phyloP scores from a whole-genome alignment of 2,329 filamentous ascomycete genomes.

The Colletotrichum gloeosporioides region DNA sequence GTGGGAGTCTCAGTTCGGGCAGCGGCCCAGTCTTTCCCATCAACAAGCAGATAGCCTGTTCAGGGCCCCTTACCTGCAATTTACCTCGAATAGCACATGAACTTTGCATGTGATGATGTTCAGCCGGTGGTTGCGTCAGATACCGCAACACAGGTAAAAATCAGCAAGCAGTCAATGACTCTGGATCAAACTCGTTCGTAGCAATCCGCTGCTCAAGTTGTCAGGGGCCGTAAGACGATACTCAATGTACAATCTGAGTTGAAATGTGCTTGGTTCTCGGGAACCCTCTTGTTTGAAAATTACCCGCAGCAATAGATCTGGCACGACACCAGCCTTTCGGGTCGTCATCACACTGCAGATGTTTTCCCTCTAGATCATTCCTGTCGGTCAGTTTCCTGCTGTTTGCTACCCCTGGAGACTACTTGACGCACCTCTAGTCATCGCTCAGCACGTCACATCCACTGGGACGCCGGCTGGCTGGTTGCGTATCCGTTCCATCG shows the following conservation, averaged over 20 bases:
- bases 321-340: background rate
- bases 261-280: background rate
- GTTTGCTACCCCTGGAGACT: background rate
- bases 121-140: slow-evolving; percentile 10
- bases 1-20: background rate
- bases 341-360: background rate
- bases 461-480: background rate
- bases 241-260: background rate
- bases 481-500: background rate
- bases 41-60: background rate
- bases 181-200: background rate
- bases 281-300: background rate
- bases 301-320: background rate
- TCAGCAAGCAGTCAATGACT: background rate
- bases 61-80: background rate
- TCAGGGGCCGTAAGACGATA: background rate
- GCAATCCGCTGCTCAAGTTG: background rate
- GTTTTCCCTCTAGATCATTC: background rate
- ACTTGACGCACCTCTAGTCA: background rate
- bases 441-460: background rate
- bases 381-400: background rate
- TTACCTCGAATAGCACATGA: slow-evolving; percentile 37
- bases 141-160: background rate
- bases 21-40: background rate
- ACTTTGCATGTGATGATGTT: slow-evolving; percentile 35